A percentile compares a stretch with the other conserved stretches of the same genome.
Evolutionary conservation across 768 basidiomycete species (phyloP).

Genomic region (Lactifluus volemus): DNA sequence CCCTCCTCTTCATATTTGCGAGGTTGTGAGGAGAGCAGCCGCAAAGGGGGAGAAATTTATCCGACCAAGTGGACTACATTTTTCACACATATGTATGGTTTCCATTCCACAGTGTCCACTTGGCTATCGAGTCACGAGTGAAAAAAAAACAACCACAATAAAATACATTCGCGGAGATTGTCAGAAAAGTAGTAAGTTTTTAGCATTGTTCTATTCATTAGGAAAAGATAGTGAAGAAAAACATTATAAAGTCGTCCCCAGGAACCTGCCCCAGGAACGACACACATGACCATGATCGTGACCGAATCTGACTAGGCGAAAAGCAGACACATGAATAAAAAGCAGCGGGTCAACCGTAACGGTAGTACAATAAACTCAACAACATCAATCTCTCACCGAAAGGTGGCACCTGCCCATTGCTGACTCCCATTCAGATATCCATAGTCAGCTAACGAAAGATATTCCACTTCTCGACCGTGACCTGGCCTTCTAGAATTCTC

Average conservation of each 20-base stretch:
- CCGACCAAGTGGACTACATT: not conserved
- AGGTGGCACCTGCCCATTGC: not conserved
- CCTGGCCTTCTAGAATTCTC: constrained; percentile 1
- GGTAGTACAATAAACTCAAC: not conserved
- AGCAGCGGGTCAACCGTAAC: too few species aligned
- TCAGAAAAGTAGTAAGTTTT: not conserved
- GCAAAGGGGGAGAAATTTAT: not conserved
- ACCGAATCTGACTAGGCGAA: not conserved
- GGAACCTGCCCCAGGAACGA: not conserved
- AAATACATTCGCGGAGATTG: not conserved
- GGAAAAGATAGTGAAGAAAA: not conserved
- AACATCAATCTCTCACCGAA: not conserved
- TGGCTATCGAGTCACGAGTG: not conserved
- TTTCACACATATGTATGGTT: not conserved
- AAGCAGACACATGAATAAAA: not conserved
- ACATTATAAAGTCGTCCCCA: not conserved
- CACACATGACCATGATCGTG: not conserved
- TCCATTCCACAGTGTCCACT: not conserved
- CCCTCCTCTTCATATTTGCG: not conserved
- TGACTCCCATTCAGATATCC: not conserved
- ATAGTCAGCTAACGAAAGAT: constrained; percentile 1
- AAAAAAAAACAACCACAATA: not conserved
- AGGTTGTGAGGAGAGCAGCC: not conserved
- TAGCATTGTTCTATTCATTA: constrained; percentile 1
- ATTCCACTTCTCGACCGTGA: constrained; percentile 5